Percentiles rank a stretch among this genome's conserved stretches.
phyloP scores from a whole-genome alignment of 768 basidiomycete genomes.

The Gloeostereum incarnatum region DNA sequence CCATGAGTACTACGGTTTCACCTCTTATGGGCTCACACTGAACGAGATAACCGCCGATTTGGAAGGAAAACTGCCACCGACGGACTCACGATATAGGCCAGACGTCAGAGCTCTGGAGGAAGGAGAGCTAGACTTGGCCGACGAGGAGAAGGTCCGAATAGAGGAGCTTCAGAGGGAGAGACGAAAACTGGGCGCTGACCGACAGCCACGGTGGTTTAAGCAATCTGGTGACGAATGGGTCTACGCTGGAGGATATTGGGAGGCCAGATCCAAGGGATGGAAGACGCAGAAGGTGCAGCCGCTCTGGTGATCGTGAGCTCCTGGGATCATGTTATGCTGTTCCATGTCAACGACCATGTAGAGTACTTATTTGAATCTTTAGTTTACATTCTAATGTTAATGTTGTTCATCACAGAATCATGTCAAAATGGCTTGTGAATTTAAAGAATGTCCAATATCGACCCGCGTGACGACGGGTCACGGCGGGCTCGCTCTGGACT shows the following conservation, averaged over 20 bases:
- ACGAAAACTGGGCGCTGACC: slow-evolving; percentile 49
- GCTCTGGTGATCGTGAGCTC: slow-evolving; percentile 46
- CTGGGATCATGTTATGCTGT: slow-evolving; percentile 3
- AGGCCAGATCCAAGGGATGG: slow-evolving; percentile 59
- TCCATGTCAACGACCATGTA: too few relatives aligned
- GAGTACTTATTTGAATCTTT: not conserved
- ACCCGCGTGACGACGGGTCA: not conserved
- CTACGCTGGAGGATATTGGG: slow-evolving; percentile 81
- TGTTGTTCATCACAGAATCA: not conserved
- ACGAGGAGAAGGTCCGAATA: slow-evolving; percentile 58
- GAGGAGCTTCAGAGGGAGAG: slow-evolving; percentile 75
- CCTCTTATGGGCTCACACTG: slow-evolving; percentile 66
- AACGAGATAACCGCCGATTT: slow-evolving; percentile 73
- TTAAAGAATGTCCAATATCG: not conserved
- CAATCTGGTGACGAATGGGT: slow-evolving; percentile 62
- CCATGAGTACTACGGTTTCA: slow-evolving; percentile 75
- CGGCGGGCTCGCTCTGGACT: not conserved
- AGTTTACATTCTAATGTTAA: not conserved
- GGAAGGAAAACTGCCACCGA: slow-evolving; percentile 55
- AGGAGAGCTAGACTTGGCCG: slow-evolving; percentile 62
- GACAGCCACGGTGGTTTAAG: slow-evolving; percentile 68
- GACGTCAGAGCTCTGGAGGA: slow-evolving; percentile 81
- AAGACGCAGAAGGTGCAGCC: slow-evolving; percentile 34
- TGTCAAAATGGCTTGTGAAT: not conserved
- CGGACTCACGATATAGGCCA: slow-evolving; percentile 75